These are phyloP conservation scores for Corymbia citriodora DNA, from an alignment of 441 rosid genomes.

Conservation along the genomic window DNA sequence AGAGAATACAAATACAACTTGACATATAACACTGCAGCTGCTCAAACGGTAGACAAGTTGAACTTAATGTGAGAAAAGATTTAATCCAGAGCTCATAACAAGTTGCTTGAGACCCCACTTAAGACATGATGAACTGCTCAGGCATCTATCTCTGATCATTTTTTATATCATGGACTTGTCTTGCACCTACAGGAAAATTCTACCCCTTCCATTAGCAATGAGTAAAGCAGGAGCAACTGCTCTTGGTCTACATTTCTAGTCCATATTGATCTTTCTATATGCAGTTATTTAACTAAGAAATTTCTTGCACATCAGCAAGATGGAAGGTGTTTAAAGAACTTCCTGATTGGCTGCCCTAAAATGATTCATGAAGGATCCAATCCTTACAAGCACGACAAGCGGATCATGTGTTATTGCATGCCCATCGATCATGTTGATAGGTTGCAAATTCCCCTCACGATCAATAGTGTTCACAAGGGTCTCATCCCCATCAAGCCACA, in stretches of 20 bases:
- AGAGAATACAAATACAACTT: not conserved
- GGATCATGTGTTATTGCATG: constrained; percentile 86
- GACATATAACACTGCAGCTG: not conserved
- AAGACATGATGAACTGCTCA: not conserved
- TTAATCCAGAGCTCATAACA: not conserved
- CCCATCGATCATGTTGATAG: constrained; percentile 68
- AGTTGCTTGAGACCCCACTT: not conserved
- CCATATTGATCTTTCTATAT: not conserved
- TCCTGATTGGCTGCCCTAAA: not conserved
- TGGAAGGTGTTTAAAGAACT: not conserved
- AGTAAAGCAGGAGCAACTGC: not conserved
- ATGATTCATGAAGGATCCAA: not conserved
- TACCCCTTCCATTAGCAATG: not conserved
- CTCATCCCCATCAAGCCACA: constrained; percentile 92
- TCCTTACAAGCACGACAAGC: constrained; percentile 82
- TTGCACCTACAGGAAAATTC: not conserved
- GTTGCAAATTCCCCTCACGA: constrained; percentile 67
- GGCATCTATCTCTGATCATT: not conserved
- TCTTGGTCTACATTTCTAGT: not conserved
- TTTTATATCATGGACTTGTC: not conserved
- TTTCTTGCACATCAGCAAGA: not conserved
- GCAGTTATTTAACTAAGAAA: not conserved
- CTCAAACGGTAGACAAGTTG: not conserved
- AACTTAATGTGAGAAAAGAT: not conserved
- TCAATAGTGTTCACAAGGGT: constrained; percentile 82